These are phyloP conservation scores for Lactarius hengduanensis DNA, from an alignment of 768 basidiomycete species.

Conservation along the genomic window DNA sequence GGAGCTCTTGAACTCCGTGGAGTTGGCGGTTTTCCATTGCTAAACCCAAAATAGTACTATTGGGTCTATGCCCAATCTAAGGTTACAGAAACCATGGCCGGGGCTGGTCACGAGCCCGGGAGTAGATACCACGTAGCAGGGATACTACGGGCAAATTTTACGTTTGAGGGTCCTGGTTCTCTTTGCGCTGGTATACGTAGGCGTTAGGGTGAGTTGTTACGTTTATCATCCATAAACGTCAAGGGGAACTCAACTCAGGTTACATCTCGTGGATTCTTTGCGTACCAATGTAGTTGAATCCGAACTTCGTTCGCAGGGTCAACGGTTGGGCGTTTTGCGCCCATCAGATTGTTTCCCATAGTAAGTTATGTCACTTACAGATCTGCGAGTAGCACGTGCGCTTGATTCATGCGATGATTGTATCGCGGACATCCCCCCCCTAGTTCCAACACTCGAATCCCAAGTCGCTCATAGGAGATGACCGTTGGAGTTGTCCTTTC, in stretches of 20 bases:
- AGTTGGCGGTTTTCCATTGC: slow-evolving; percentile 32
- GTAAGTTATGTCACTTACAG: slow-evolving; percentile 23
- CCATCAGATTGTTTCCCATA: not conserved
- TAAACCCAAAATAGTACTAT: slow-evolving; percentile 33
- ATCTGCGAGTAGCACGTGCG: slow-evolving; percentile 32
- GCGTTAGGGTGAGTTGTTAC: slow-evolving; percentile 48
- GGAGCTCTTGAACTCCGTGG: slow-evolving; percentile 27
- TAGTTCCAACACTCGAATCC: not conserved
- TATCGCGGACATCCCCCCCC: slow-evolving; percentile 35
- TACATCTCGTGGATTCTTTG: slow-evolving; percentile 47
- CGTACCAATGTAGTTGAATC: not conserved
- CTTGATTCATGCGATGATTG: slow-evolving; percentile 38
- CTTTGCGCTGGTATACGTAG: slow-evolving; percentile 43
- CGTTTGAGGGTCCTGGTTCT: not conserved
- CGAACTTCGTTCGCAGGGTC: slow-evolving; percentile 3
- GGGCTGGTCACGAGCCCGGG: slow-evolving; percentile 35
- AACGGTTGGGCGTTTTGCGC: slow-evolving; percentile 23
- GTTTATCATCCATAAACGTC: slow-evolving; percentile 41
- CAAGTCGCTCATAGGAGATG: slow-evolving; percentile 32
- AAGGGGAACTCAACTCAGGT: slow-evolving; percentile 40
- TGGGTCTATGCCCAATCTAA: not conserved
- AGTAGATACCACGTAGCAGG: slow-evolving; percentile 32
- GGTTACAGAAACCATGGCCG: slow-evolving; percentile 33
- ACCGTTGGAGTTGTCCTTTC: slow-evolving; percentile 41
- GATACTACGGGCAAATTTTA: slow-evolving; percentile 39